A percentile compares a stretch with the other conserved stretches of the same genome.
Evolutionary conservation across 2,329 filamentous ascomycete genomes (phyloP).

Genomic region (Ophiostoma sp.): DNA sequence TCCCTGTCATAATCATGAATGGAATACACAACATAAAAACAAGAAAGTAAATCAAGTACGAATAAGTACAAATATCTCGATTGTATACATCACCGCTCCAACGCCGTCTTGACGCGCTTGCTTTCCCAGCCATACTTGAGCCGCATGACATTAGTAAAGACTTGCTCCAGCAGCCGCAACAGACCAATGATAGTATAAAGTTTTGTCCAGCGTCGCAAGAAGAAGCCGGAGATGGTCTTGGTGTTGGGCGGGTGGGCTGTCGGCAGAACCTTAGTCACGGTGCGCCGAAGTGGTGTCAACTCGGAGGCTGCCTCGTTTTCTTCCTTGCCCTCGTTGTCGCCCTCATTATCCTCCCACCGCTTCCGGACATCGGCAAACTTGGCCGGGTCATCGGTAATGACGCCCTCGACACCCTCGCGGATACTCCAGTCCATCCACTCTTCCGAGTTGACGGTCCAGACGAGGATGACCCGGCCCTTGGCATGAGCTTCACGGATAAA

Average conservation of each 20-base stretch:
- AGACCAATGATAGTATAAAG: conserved; percentile 26
- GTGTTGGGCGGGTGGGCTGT: conserved; percentile 22
- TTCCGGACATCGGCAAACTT: conserved; percentile 63
- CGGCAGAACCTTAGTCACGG: neutral
- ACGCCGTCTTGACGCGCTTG: conserved; percentile 19
- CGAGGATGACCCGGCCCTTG: conserved; percentile 62
- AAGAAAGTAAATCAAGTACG: neutral
- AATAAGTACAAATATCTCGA: neutral
- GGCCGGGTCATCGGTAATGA: conserved; percentile 82
- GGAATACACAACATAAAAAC: neutral
- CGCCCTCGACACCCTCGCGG: conserved; percentile 65
- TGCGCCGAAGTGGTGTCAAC: neutral
- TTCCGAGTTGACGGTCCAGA: conserved; percentile 85
- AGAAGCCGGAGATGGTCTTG: conserved; percentile 23
- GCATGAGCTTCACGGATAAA: conserved; percentile 65
- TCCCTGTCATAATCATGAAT: neutral
- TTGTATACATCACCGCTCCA: conserved; percentile 11
- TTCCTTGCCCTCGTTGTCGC: neutral
- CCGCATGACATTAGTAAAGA: conserved; percentile 23
- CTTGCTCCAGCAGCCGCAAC: conserved; percentile 19
- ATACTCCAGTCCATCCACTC: conserved; percentile 82
- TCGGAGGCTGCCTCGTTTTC: neutral
- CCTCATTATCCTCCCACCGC: conserved; percentile 27
- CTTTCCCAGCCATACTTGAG: conserved; percentile 24
- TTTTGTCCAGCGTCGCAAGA: conserved; percentile 29